These are phyloP conservation scores for Schwanniomyces pseudopolymorphus DNA, from an alignment of 805 yeast species.

Conservation along the genomic window DNA sequence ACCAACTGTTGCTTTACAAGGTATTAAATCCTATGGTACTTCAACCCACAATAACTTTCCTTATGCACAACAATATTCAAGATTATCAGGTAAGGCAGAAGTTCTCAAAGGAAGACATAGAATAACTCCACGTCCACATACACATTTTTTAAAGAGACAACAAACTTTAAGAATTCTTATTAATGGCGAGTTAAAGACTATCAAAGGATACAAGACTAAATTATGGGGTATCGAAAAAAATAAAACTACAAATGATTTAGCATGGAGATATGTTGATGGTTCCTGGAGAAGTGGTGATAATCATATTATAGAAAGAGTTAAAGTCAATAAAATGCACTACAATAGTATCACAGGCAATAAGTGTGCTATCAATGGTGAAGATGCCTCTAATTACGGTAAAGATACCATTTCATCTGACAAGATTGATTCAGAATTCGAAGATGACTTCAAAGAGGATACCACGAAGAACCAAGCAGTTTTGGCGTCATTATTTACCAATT, in stretches of 20 bases:
- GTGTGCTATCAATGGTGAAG: conserved; percentile 26
- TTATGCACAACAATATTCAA: conserved; percentile 24
- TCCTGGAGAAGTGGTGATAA: conserved; percentile 80
- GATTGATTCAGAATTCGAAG: conserved; percentile 3
- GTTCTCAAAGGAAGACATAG: conserved; percentile 63
- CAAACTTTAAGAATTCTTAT: conserved; percentile 66
- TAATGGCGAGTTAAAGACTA: conserved; percentile 54
- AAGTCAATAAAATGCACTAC: conserved; percentile 3
- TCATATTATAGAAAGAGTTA: conserved; percentile 66
- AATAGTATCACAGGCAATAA: conserved; percentile 6
- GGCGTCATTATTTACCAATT: conserved; percentile 30
- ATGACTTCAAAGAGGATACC: conserved; percentile 17
- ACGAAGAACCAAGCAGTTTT: conserved; percentile 29
- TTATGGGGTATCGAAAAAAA: conserved; percentile 89
- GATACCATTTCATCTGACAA: conserved; percentile 9
- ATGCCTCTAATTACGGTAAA: conserved; percentile 27
- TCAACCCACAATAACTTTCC: conserved; percentile 19
- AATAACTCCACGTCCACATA: conserved; percentile 47
- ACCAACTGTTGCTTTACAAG: conserved; percentile 29
- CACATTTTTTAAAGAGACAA: conserved; percentile 37
- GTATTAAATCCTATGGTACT: conserved; percentile 37
- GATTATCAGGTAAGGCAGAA: conserved; percentile 35
- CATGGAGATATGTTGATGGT: conserved; percentile 59
- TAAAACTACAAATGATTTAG: conserved; percentile 60
- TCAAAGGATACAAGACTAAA: conserved; percentile 69